A percentile compares a stretch with the other conserved stretches of the same genome.
Evolutionary conservation across 169 alveolate genomes (phyloP).

Genomic region (Cryptosporidium viatorum): DNA sequence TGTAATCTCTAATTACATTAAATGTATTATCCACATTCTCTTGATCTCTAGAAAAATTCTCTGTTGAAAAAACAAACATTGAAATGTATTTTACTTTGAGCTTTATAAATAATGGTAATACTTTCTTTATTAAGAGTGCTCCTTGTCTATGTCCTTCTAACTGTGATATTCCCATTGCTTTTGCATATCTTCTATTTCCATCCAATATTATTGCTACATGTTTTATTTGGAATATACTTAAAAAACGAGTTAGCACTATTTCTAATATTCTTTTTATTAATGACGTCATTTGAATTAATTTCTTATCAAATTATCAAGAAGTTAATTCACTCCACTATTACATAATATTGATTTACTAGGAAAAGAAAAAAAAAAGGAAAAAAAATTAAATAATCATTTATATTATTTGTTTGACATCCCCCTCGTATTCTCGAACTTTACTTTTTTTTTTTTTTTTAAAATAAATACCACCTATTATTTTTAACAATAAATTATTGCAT

Average conservation of each 20-base stretch:
- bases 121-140: constrained; percentile 75
- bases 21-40: constrained; percentile 78
- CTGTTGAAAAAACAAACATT: constrained; percentile 87
- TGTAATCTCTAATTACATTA: constrained; percentile 65
- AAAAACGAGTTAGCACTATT: not conserved
- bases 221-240: constrained; percentile 14
- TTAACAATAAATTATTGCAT: not conserved
- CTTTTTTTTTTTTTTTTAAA: not conserved
- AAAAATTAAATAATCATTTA: too few relatives aligned
- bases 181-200: constrained; percentile 91
- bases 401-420: not conserved
- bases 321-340: not conserved
- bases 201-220: constrained; percentile 91
- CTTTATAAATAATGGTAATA: constrained; percentile 80
- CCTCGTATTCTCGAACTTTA: not conserved
- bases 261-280: not conserved
- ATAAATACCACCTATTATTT: not conserved
- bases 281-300: not conserved
- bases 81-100: constrained; percentile 85
- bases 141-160: constrained; percentile 83
- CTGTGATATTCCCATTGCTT: constrained; percentile 77
- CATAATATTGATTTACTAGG: not conserved
- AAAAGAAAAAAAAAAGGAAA: too few relatives aligned
- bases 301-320: not conserved
- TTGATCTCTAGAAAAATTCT: constrained; percentile 84